phyloP scores from a whole-genome alignment of 202 grass and related monocot genomes.

The Saccharum hybrid region DNA sequence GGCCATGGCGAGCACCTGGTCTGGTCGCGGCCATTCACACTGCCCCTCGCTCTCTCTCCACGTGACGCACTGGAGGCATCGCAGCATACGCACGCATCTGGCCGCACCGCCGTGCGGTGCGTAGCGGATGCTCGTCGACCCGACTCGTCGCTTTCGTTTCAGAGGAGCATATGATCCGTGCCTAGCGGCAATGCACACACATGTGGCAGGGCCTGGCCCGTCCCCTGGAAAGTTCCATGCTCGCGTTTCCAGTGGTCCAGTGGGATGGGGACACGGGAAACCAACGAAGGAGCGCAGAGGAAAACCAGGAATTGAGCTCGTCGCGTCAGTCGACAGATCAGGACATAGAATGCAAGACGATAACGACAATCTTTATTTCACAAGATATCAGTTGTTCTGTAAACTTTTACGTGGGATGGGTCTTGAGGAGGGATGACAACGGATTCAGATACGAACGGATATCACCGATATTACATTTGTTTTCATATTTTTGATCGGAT shows the following conservation, averaged over 20 bases:
- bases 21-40: too few relatives aligned
- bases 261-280: background rate
- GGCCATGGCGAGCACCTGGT: background rate
- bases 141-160: too few relatives aligned
- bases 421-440: too few relatives aligned
- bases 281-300: background rate
- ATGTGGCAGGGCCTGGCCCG: background rate
- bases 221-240: constrained; percentile 9
- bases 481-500: too few relatives aligned
- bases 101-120: too few relatives aligned
- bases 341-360: background rate
- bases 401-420: background rate
- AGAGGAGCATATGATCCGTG: too few relatives aligned
- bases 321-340: background rate
- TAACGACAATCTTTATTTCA: background rate
- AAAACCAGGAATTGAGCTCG: background rate
- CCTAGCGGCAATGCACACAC: too few relatives aligned
- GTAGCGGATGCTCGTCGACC: too few relatives aligned
- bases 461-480: too few relatives aligned
- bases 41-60: background rate
- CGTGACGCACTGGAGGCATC: background rate
- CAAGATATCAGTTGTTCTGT: background rate
- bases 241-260: background rate
- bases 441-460: too few relatives aligned
- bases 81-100: too few relatives aligned